Percentiles rank a stretch among this genome's conserved stretches.
These are phyloP conservation scores for Dovyalis caffra DNA, from an alignment of 345 rosid genomes.

Conservation along the genomic window DNA sequence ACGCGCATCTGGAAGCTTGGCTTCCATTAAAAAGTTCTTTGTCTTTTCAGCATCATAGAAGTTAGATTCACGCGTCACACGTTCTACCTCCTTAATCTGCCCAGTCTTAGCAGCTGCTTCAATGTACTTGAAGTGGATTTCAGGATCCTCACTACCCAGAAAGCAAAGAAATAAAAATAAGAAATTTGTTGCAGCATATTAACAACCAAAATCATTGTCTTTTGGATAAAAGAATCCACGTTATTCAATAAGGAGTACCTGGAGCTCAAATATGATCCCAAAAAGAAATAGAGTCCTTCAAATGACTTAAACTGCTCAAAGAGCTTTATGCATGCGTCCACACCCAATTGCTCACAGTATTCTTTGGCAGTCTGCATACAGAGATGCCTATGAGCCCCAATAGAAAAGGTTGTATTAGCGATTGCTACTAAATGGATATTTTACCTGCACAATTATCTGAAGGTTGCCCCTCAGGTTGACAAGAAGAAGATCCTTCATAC, in stretches of 20 bases:
- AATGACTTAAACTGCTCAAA: constrained; percentile 96
- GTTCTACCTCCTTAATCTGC: constrained; percentile 95
- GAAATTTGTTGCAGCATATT: not conserved
- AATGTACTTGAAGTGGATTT: constrained; percentile 93
- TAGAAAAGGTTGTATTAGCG: constrained; percentile 3
- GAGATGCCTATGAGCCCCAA: not conserved
- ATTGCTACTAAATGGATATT: constrained; percentile 13
- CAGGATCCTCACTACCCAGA: constrained; percentile 87
- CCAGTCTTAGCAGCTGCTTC: constrained; percentile 95
- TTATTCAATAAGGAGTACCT: constrained; percentile 46
- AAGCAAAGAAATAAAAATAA: constrained; percentile 6
- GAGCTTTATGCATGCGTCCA: constrained; percentile 85
- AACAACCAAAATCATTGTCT: not conserved
- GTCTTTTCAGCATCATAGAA: constrained; percentile 96
- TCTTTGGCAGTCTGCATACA: constrained; percentile 82
- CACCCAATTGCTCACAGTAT: constrained; percentile 91
- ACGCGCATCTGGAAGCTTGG: constrained; percentile 97
- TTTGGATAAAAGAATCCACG: not conserved
- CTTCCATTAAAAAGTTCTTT: constrained; percentile 95
- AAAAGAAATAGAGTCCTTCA: constrained; percentile 91
- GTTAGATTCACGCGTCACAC: constrained; percentile 93
- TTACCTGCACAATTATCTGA: constrained; percentile 93
- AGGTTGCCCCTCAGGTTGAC: constrained; percentile 90
- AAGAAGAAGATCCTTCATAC: constrained; percentile 94
- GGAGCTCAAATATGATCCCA: constrained; percentile 91